Base-by-base conservation (phyloP, 2,329 filamentous ascomycete species). In the Fusarium tuaranense region DNA sequence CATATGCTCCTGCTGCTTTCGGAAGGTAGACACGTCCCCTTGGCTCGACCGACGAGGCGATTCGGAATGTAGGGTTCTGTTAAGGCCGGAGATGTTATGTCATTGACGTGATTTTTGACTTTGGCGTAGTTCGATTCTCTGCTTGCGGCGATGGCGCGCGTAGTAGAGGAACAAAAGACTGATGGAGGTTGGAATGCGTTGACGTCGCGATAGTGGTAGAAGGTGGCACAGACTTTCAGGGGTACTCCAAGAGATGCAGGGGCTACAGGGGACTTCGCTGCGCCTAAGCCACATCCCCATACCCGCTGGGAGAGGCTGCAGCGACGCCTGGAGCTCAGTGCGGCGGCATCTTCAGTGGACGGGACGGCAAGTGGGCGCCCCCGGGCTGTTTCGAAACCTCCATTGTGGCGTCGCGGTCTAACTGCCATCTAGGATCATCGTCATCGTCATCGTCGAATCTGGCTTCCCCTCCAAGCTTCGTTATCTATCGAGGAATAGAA, bases 1-100 rank as follows among this genome's bases (percentile, higher is more conserved):
- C 73, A 75, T 75, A 68, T 75, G 73, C 44, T 48, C 44, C 53
- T 68, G 59, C 72, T 74, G 72, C 32, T 74, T 75, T 63, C 66
- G 67, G 70, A 30, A 59, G 57, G 36, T 38, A 65, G 62, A 55
- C 73, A 57, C 46, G 70, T 69, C 48, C 73, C 73, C 48, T 62
- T 25, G 65, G 55, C 67, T 73, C 65, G 67, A 53, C 67, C 53
- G 72, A 62, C 38, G 30, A 44, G 27, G 65, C 41, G 34, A 65
- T 64, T 53, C 39, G 69, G 46, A 51, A 41, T 34, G 46, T 48
- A 27, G 32, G 60, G 25, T 20, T 48, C 53, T 38, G 60, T 63
- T 73, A 63, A 27, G 64, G 44, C 22, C 41, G 36, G 20, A n/a
- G 51, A 22, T 16, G 39, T 34, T 61, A 25, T 65, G 38, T 68